These are phyloP conservation scores for Xylaria sp. DNA, from an alignment of 2,329 filamentous ascomycete genomes.

Conservation along the genomic window DNA sequence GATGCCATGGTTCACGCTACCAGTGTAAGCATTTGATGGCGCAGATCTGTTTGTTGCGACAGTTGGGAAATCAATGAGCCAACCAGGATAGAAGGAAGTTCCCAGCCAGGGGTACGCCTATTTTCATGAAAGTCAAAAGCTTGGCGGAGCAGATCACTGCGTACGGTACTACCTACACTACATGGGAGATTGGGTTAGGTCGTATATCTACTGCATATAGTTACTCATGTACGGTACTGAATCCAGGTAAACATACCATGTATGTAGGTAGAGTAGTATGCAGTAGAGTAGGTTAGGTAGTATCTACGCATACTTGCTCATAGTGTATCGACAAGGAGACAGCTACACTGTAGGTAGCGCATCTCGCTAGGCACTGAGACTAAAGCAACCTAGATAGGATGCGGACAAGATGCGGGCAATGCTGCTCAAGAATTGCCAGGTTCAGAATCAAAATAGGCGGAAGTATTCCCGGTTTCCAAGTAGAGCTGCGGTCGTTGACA, in stretches of 20 bases:
- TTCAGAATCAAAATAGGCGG: neutral
- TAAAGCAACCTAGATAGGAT: neutral
- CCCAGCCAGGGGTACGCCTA: slow-evolving; percentile 1
- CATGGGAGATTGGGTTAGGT: neutral
- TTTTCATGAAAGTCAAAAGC: neutral
- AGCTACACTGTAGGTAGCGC: too few relatives aligned
- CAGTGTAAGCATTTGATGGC: slow-evolving; percentile 4
- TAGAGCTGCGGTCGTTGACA: neutral
- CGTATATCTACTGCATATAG: neutral
- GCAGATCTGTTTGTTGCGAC: slow-evolving; percentile 5
- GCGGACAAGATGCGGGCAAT: neutral
- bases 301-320: neutral
- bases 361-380: neutral
- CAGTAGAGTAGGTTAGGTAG: neutral
- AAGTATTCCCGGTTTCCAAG: neutral
- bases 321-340: neutral
- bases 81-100: slow-evolving; percentile 5
- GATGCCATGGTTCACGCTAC: slow-evolving; percentile 4
- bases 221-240: neutral
- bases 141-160: slow-evolving; percentile 11
- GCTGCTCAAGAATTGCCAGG: neutral
- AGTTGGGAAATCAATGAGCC: neutral
- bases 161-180: neutral
- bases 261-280: neutral
- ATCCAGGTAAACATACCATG: too few relatives aligned